Conservation (phyloP, 2,329 filamentous ascomycete genomes). For the Hypoxylon sp. region DNA sequence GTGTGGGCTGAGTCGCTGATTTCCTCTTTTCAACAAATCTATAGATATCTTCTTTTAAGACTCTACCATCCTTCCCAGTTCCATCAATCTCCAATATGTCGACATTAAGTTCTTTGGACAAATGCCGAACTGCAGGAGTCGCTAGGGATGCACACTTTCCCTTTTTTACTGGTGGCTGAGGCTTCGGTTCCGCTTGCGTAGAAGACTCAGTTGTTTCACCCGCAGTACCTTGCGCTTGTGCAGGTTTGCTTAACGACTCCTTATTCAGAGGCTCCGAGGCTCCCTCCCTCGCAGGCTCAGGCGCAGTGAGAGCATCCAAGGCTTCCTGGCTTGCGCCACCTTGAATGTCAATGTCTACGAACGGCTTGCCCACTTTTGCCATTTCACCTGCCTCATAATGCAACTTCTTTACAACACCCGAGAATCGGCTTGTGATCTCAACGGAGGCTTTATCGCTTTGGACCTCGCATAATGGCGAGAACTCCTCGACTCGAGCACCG, state of each 20-base stretch:
- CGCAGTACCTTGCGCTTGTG: constrained; percentile 31
- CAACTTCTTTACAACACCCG: constrained; percentile 95
- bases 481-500: constrained; percentile 95
- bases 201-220: constrained; percentile 27
- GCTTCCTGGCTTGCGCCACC: constrained; percentile 79
- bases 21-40: constrained; percentile 72
- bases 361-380: constrained; percentile 92
- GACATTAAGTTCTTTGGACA: constrained; percentile 84
- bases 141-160: constrained; percentile 82
- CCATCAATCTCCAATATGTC: constrained; percentile 84
- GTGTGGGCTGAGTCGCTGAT: constrained; percentile 47
- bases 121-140: constrained; percentile 91
- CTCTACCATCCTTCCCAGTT: constrained; percentile 90
- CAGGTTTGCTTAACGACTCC: constrained; percentile 44
- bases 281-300: constrained; percentile 52
- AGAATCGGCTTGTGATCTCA: constrained; percentile 95
- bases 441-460: constrained; percentile 95
- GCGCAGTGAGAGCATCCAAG: constrained; percentile 58
- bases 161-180: constrained; percentile 55
- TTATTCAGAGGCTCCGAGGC: constrained; percentile 49
- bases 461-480: constrained; percentile 97
- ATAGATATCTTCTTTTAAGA: constrained; percentile 92
- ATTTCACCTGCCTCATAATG: constrained; percentile 97
- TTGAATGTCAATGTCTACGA: constrained; percentile 95
- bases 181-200: constrained; percentile 23